Evolutionary conservation across 768 basidiomycete species (phyloP).

Genomic region (Trametes coccinea): DNA sequence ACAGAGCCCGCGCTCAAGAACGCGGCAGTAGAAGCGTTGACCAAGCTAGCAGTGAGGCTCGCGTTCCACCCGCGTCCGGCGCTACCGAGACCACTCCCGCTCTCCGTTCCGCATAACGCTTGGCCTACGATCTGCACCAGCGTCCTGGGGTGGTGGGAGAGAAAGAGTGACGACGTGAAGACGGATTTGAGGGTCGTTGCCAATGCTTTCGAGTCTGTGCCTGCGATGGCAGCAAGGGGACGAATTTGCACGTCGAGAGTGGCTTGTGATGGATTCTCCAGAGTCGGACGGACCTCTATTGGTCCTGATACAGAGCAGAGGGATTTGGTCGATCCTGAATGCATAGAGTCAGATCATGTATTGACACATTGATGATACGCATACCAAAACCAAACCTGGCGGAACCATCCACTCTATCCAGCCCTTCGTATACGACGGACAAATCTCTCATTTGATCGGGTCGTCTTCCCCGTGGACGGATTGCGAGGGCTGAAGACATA

Average conservation of each 20-base stretch:
- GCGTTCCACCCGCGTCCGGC: slow-evolving; percentile 36
- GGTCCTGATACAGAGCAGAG: slow-evolving; percentile 80
- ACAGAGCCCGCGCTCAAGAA: slow-evolving; percentile 69
- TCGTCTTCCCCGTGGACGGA: slow-evolving; percentile 39
- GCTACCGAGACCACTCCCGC: slow-evolving; percentile 27
- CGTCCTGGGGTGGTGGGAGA: slow-evolving; percentile 67
- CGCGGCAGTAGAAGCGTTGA: slow-evolving; percentile 72
- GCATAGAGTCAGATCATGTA: slow-evolving; percentile 25
- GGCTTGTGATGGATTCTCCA: slow-evolving; percentile 70
- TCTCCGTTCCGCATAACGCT: slow-evolving; percentile 41
- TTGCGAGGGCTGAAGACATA: slow-evolving; percentile 1
- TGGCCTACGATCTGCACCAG: slow-evolving; percentile 81
- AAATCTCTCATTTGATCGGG: slow-evolving; percentile 39
- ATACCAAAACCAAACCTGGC: slow-evolving; percentile 69
- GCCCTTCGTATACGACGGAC: slow-evolving; percentile 52
- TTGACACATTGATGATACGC: slow-evolving; percentile 30
- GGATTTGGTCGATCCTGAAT: slow-evolving; percentile 42
- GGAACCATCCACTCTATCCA: slow-evolving; percentile 77
- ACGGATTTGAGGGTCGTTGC: slow-evolving; percentile 54
- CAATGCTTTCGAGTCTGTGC: slow-evolving; percentile 65
- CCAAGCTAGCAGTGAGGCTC: slow-evolving; percentile 57
- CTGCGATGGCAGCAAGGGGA: slow-evolving; percentile 68
- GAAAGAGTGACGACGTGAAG: slow-evolving; percentile 62
- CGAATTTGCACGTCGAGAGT: slow-evolving; percentile 75
- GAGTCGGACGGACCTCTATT: slow-evolving; percentile 67